Evolutionary conservation across 495 filamentous ascomycete species (phyloP).

Genomic region (Trichoderma gamsii): DNA sequence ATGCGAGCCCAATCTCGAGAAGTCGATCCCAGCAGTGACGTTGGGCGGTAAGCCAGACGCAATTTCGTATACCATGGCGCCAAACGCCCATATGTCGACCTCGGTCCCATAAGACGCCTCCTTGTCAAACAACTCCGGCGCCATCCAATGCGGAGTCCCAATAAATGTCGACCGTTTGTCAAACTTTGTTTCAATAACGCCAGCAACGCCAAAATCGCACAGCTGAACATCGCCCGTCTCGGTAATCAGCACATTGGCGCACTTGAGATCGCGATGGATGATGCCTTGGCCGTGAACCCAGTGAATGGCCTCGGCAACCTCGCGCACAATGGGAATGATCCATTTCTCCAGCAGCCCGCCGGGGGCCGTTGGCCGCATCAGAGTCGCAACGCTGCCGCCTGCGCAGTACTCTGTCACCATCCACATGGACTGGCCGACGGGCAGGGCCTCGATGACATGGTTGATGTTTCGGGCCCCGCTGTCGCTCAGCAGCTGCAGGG

Average conservation of each 20-base stretch:
- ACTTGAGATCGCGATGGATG: constrained; percentile 95
- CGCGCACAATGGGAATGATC: constrained; percentile 82
- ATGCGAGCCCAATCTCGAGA: constrained; percentile 52
- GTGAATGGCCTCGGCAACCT: constrained; percentile 75
- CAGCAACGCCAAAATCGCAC: constrained; percentile 94
- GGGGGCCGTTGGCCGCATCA: constrained; percentile 61
- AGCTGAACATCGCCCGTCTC: constrained; percentile 83
- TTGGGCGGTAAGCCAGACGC: constrained; percentile 82
- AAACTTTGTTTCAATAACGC: constrained; percentile 70
- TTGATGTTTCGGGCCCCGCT: constrained; percentile 86
- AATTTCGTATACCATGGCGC: constrained; percentile 84
- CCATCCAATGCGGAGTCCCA: constrained; percentile 96
- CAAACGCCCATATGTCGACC: constrained; percentile 95
- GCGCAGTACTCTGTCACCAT: constrained; percentile 93
- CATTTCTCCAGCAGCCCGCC: constrained; percentile 78
- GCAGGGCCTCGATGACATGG: constrained; percentile 76
- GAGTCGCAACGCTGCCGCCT: constrained; percentile 87
- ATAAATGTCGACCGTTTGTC: constrained; percentile 91
- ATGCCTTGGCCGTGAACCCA: constrained; percentile 88
- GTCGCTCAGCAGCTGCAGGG: constrained; percentile 78
- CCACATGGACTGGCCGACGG: constrained; percentile 86
- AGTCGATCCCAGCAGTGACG: constrained; percentile 43
- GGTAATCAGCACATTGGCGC: constrained; percentile 85
- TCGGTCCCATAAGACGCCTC: constrained; percentile 55
- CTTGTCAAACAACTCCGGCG: constrained; percentile 71